Base-by-base conservation (phyloP, 441 rosid species). In the Francoa sonchifolia region DNA sequence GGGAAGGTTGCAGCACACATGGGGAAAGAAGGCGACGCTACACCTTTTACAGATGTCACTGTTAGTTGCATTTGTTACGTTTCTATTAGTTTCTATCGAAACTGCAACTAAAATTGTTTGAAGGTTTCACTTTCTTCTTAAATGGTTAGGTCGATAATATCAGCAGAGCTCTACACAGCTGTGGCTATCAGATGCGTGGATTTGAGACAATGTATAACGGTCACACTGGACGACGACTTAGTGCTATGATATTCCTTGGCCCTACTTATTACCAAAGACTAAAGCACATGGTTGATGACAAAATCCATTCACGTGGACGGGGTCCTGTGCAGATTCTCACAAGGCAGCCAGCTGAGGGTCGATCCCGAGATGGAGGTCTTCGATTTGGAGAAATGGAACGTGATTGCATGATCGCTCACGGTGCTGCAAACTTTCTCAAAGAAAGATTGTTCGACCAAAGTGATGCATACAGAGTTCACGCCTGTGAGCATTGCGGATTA, bases 11-110 rank as follows among this genome's bases (percentile, higher is more conserved):
- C 96, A 9, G 95, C 95, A 43, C 96, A 86, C 63, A 85, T 90
- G 99, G 99, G 99, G 40, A 86, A 86, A 72, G 98, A 90, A 68
- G 98, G 95, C 36, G 98, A 90, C 45, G 98, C 95, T 0, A 85
- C 96, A 50, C 98, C 98, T 25, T 90, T 90, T 56, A 90, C 96
- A 2, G 98, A 90, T 66, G 98, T 90, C 60, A 89, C 95, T 47
- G 95, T 89, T 63, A 73, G 82, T 68, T 37, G 1, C 51, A 23
- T 18, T 28, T 3, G 12, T 17, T 36, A 36, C 17, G 40, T 36
- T 36, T 6, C 12, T 19, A 12, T 10, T 20, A 19, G 3, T n/a
- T 19, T 38, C 6, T 17, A 22, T 38, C 14, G 7, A 12, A 12
- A 10, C 6, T 11, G 35, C 6, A n/a, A 32, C 15, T 12, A 29